Conservation (phyloP, 2,329 filamentous ascomycete species). For the Phoma sp. region DNA sequence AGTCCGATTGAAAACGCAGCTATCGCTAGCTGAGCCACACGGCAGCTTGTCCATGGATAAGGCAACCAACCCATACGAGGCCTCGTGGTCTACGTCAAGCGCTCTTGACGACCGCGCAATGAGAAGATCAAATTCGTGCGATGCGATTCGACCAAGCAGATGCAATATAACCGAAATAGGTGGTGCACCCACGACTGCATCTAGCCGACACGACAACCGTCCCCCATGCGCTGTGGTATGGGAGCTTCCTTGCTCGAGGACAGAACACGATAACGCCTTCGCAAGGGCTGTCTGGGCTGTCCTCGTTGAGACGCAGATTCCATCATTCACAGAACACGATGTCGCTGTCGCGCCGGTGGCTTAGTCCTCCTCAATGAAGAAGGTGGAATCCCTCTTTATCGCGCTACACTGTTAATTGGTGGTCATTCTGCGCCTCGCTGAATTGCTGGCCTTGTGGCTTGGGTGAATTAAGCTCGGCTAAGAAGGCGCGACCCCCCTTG, state of each 20-base stretch:
- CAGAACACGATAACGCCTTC: not conserved
- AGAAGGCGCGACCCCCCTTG: conserved; percentile 2
- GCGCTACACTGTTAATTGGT: not conserved
- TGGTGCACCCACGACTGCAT: not conserved
- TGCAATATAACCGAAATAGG: not conserved
- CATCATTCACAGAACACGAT: not conserved
- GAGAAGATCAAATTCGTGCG: not conserved
- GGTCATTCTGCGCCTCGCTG: not conserved
- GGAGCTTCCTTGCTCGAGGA: not conserved
- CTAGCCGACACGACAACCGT: not conserved
- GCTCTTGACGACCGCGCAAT: not conserved
- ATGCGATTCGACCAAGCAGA: not conserved
- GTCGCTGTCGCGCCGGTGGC: not conserved
- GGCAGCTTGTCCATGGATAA: not conserved
- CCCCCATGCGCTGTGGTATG: not conserved
- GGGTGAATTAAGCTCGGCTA: conserved; percentile 5
- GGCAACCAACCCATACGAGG: not conserved
- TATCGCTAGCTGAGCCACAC: not conserved
- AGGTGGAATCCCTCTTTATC: not conserved
- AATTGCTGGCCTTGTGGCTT: not conserved
- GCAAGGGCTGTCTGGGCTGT: not conserved
- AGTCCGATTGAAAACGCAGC: not conserved
- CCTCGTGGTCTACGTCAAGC: not conserved
- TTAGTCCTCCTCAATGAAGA: not conserved
- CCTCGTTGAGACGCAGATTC: too few species aligned